These are phyloP conservation scores for Aristolochia fimbriata DNA, from an alignment of 164 flowering plant genomes.

Conservation along the genomic window DNA sequence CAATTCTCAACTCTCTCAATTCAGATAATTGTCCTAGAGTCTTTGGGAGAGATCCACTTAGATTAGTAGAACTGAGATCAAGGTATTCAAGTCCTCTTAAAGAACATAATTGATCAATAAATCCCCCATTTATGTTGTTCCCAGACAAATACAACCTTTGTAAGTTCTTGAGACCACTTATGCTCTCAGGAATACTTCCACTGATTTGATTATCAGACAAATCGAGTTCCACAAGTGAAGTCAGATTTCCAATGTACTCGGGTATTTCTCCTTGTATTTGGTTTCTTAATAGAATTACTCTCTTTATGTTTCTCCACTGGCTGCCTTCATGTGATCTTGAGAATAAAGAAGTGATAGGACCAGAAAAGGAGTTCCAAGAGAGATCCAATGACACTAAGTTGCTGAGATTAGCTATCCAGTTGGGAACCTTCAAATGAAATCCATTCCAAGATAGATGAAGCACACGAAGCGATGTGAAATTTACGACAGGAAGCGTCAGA, in stretches of 20 bases:
- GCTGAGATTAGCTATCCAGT: conserved; percentile 1
- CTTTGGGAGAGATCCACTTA: not conserved
- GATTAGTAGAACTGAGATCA: not conserved
- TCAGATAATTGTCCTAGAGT: not conserved
- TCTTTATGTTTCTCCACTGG: not conserved
- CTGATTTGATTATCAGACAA: not conserved
- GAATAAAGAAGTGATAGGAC: conserved; percentile 1
- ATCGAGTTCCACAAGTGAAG: not conserved
- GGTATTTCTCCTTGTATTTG: conserved; percentile 11
- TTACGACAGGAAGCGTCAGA: not conserved
- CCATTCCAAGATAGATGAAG: conserved; percentile 1
- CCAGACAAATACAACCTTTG: not conserved
- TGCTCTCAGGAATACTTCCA: conserved; percentile 5
- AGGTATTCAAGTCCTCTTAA: not conserved
- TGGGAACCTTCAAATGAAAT: not conserved
- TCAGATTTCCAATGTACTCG: not conserved
- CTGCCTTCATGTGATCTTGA: not conserved
- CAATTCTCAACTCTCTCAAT: not conserved
- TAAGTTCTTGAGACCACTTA: not conserved
- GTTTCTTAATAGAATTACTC: conserved; percentile 1
- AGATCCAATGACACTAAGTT: not conserved
- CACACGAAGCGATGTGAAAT: conserved; percentile 8
- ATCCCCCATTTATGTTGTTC: not conserved
- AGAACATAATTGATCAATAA: conserved; percentile 8
- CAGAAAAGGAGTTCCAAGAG: not conserved